These are phyloP conservation scores for Leccinum huronense DNA, from an alignment of 1,284 basidiomycete species.

Conservation along the genomic window DNA sequence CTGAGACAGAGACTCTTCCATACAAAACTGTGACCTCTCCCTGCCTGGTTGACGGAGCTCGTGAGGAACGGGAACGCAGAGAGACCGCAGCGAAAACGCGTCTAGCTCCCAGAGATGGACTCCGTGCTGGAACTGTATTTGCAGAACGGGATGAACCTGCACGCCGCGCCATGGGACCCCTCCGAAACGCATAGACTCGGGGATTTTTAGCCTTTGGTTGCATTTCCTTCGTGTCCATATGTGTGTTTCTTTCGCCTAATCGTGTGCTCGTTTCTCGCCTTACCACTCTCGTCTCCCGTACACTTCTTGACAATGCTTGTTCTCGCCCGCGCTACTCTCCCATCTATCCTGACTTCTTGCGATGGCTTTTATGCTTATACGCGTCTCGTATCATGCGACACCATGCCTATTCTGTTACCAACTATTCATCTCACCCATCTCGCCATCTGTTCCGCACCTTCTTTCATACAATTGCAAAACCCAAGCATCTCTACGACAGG, in stretches of 20 bases:
- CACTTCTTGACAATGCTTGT: constrained; percentile 9
- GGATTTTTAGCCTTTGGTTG: neutral
- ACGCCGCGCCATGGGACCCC: constrained; percentile 32
- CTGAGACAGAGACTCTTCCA: constrained; percentile 8
- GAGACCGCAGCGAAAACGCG: constrained; percentile 25
- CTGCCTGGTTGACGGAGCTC: constrained; percentile 7
- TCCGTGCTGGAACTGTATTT: constrained; percentile 32
- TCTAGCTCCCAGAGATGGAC: constrained; percentile 28
- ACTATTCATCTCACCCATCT: constrained; percentile 10
- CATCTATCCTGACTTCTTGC: neutral
- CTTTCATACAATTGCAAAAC: constrained; percentile 2
- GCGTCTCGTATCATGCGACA: constrained; percentile 13
- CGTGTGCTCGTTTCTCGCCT: constrained; percentile 12
- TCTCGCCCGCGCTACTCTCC: neutral
- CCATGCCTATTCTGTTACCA: constrained; percentile 6
- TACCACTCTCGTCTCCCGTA: constrained; percentile 13
- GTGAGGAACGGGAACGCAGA: constrained; percentile 29
- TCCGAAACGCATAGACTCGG: constrained; percentile 21
- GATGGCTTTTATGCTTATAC: constrained; percentile 10
- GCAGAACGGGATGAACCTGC: constrained; percentile 32
- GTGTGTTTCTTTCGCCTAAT: constrained; percentile 2
- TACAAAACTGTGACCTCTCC: constrained; percentile 10
- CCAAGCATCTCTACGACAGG: constrained; percentile 13
- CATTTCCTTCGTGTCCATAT: constrained; percentile 12
- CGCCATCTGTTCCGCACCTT: constrained; percentile 7